Base-by-base conservation (phyloP, 768 basidiomycete species). In the Pleurotus citrinopileatus region DNA sequence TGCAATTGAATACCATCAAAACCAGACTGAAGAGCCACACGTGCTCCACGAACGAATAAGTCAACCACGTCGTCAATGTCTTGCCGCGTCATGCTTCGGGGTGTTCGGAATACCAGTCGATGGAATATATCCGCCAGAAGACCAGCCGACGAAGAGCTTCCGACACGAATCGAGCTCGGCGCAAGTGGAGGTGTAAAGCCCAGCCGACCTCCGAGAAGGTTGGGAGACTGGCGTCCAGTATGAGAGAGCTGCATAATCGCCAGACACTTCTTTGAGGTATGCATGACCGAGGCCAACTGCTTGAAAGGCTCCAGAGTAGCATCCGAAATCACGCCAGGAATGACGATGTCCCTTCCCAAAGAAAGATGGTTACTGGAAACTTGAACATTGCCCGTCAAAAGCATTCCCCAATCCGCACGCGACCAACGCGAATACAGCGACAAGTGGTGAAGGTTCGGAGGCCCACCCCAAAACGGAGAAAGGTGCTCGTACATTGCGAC, bases 401-500 rank as follows among this genome's bases (percentile, higher is more conserved):
- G 71, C 78, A 97, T 91, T 0, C 92, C 95, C 91, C 91, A 98
- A 43, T 78, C 77, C 9, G 87, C 80, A 50, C 72, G 66, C 1
- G 84, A 81, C 94, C 94, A 98, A 60, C 74, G 71, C 0, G 79
- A 67, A 64, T 98, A 97, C 25, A 97, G 74, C 0, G 69, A 61
- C 29, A 76, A 63, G 65, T 94, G 89, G 40, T 73, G 66, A 12
- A 70, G 60, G 57, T 89, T 91, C 0, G 94, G 94, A 8, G 80
- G 78, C 0, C 91, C 91, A 19, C 91, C 89, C 8, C 71, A 70
- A 26, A 86, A 72, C 3, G 66, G 58, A 0, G 86, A 80, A 8
- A 96, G 73, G 61, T 92, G 87, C 66, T 98, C 95, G 59, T 94
- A 95, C 80, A 95, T 77, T 0, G 95, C 86, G n/a, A 83, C 91